Evolutionary conservation across 2,329 filamentous ascomycete genomes (phyloP).

Genomic region (Penicillium rolfsii): DNA sequence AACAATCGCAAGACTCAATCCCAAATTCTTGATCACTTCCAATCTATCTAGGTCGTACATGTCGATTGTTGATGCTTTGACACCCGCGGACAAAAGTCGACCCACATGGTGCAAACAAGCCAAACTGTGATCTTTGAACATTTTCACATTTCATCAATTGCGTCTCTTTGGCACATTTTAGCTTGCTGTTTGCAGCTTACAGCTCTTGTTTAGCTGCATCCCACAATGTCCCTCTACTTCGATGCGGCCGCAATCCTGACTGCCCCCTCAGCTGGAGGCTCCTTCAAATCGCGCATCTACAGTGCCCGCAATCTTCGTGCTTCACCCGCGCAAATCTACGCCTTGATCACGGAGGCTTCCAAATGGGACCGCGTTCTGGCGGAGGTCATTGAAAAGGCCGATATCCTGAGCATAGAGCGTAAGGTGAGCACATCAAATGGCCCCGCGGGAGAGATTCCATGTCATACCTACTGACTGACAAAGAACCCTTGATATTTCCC

Average conservation of each 20-base stretch:
- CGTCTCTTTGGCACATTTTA: neutral
- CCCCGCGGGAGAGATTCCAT: neutral
- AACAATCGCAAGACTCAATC: too few relatives aligned
- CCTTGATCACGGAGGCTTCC: slow-evolving; percentile 79
- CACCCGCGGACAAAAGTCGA: neutral
- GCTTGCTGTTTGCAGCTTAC: neutral
- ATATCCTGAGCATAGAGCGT: slow-evolving; percentile 75
- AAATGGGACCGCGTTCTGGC: slow-evolving; percentile 90
- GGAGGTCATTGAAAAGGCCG: slow-evolving; percentile 83
- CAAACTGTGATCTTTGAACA: neutral
- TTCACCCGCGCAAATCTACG: slow-evolving; percentile 79
- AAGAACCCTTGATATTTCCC: slow-evolving; percentile 18
- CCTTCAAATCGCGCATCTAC: slow-evolving; percentile 85
- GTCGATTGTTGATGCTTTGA: neutral
- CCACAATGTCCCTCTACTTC: slow-evolving; percentile 86
- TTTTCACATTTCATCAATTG: neutral
- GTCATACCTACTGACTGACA: slow-evolving; percentile 42
- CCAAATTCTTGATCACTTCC: too few relatives aligned
- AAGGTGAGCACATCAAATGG: slow-evolving; percentile 63
- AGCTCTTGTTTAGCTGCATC: slow-evolving; percentile 6
- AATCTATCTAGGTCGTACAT: too few relatives aligned
- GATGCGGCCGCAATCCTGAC: slow-evolving; percentile 79
- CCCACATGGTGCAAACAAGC: slow-evolving; percentile 30
- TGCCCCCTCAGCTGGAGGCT: slow-evolving; percentile 70
- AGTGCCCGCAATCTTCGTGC: slow-evolving; percentile 73